phyloP scores from a whole-genome alignment of 179 eudicot species.

The Silene coronaria region DNA sequence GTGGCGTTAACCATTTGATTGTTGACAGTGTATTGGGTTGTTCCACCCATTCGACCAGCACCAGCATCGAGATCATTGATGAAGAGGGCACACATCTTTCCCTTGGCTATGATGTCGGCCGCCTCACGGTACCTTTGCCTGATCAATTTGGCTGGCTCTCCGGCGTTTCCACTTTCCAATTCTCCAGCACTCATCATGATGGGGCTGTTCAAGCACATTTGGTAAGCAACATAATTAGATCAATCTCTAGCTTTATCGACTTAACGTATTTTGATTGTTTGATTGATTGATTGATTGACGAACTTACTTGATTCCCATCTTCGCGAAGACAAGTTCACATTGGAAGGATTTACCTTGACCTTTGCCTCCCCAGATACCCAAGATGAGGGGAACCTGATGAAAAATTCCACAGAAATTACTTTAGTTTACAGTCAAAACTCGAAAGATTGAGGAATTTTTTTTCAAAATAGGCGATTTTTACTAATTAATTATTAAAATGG shows the following conservation, averaged over 20 bases:
- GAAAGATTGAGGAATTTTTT: too few relatives aligned
- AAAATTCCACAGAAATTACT: not conserved
- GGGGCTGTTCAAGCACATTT: slow-evolving; percentile 38
- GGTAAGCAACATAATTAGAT: not conserved
- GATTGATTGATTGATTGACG: not conserved
- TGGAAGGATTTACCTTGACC: slow-evolving; percentile 92
- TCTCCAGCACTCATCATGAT: slow-evolving; percentile 95
- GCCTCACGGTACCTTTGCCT: slow-evolving; percentile 83
- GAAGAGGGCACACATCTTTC: slow-evolving; percentile 75
- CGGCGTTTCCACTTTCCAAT: slow-evolving; percentile 75
- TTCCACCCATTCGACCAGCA: slow-evolving; percentile 77
- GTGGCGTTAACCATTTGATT: slow-evolving; percentile 88
- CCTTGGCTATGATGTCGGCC: slow-evolving; percentile 69
- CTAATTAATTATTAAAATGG: too few relatives aligned
- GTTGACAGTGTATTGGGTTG: slow-evolving; percentile 81
- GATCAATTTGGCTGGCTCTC: slow-evolving; percentile 77
- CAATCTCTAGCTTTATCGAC: too few relatives aligned
- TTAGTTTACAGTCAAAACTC: not conserved
- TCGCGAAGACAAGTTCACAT: slow-evolving; percentile 74
- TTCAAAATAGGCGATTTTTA: too few relatives aligned
- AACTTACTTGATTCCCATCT: slow-evolving; percentile 84
- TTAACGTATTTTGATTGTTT: not conserved
- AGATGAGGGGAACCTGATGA: slow-evolving; percentile 61
- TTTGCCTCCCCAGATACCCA: slow-evolving; percentile 94
- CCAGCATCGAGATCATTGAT: slow-evolving; percentile 88